Evolutionary conservation across 1,139 yeast species (phyloP), one percentile per base, ranked within the genome.

Genomic region (Saccharomyces hybrid): DNA sequence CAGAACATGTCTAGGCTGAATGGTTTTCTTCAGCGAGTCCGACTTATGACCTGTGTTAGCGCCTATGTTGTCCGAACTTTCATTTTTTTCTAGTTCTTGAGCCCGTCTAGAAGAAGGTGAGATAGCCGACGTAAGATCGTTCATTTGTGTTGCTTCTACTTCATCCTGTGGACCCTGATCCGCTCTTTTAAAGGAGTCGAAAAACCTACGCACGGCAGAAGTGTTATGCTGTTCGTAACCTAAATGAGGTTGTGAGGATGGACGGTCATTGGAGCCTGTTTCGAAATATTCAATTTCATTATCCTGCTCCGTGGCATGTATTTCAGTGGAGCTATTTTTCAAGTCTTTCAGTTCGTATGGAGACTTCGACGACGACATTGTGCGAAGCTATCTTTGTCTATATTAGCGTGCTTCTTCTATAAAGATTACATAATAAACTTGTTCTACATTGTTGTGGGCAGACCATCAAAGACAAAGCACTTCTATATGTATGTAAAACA

Each of bases 1-100:
- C 62, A 83, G 80, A 56, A 80, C 68, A 63, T 80, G 83, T 54
- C 83, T 70, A 27, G 78, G 73, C 55, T 74, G 74, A 51, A 81
- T 75, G 27, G 80, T 79, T 53, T 81, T 74, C 59, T 78, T 77
- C 53, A 81, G 73, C 46, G 66, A 64, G 48, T 53, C 61, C 51
- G 44, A 38, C 25, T 63, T 57, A 23, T 56, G 57, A 6, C 51
- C 48, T 26, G 57, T 48, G 14, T 48, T 28, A 9, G 49, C 23
- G 23, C 23, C 46, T 16, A 25, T 14, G n/a, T 25, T 20, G 16
- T 42, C 27, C 3, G 44, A 14, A 5, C 25, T 38, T 11, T 16
- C 44, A 5, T 38, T 20, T 23, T 38, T 38, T 20, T 38, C 44
- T 11, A 38, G 25, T 20, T 16, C 44, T 11, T 38, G 44, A 9